Evolutionary conservation across 2,329 filamentous ascomycete species (phyloP), one percentile per base, ranked within the genome.

Genomic region (Fusarium acutatum): DNA sequence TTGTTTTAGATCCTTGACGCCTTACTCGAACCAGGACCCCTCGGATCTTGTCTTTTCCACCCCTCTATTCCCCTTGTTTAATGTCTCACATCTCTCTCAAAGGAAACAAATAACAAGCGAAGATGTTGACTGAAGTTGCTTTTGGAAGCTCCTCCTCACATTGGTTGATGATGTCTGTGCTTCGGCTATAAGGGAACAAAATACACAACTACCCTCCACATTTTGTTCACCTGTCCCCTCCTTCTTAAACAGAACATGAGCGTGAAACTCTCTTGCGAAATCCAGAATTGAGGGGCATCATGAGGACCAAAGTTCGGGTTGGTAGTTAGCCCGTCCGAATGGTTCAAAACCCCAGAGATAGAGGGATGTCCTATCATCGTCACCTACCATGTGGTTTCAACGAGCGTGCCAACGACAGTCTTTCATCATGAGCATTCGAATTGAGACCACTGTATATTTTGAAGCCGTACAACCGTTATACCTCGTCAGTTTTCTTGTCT

Each of bases 201-300:
- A 35, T 15, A 35, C 52, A 44, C 38, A 61, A 46, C 46, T 37
- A 18, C 26, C 52, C 40, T 59, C 54, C 18, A 28, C 61, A 60
- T 50, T 67, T 47, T 30, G 14, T 24, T 37, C 37, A 38, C 24
- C 17, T 41, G 35, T 40, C 30, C 28, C 35, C 40, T 52, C 28
- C 47, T 44, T 53, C 35, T 18, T 69, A n/a, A 41, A 35, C 18
- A 64, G 26, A 63, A 64, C 46, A 47, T 64, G 68, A 49, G 41
- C 63, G 59, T 65, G 58, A 64, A 59, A 40, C 47, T 60, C 34
- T 40, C 14, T 53, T 44, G 18, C 12, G 41, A 43, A 59, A 57
- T 69, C 64, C 54, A 52, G 49, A 60, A 52, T 63, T 44, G 61
- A 61, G 40, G 28, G 52, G 35, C 59, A 54, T 70, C 37, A 46